Percentiles rank a stretch among this genome's conserved stretches.
phyloP scores from a whole-genome alignment of 805 yeast genomes.

The Huiozyma sinensis region DNA sequence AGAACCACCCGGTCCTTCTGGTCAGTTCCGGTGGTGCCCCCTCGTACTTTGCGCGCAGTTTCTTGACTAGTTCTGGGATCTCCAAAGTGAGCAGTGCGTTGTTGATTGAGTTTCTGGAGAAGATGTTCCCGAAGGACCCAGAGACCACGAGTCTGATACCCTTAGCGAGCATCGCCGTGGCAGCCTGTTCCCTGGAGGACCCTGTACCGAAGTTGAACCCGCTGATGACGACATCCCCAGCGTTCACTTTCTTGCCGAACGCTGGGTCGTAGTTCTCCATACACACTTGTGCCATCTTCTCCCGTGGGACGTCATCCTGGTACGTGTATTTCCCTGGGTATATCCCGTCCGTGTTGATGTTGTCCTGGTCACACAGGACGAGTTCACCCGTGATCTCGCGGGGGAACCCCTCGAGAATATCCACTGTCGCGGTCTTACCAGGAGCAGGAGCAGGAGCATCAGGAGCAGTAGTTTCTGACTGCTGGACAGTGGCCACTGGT shows the following conservation, averaged over 20 bases:
- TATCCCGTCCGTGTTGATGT: constrained; percentile 95
- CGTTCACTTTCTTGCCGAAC: constrained; percentile 66
- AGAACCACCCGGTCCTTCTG: constrained; percentile 87
- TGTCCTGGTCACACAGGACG: constrained; percentile 92
- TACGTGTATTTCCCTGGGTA: constrained; percentile 98
- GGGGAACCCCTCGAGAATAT: constrained; percentile 86
- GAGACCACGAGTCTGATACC: constrained; percentile 89
- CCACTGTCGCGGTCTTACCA: constrained; percentile 37
- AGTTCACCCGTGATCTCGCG: constrained; percentile 78
- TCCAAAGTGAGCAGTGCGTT: constrained; percentile 91
- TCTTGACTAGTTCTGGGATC: constrained; percentile 74
- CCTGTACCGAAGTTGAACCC: constrained; percentile 98
- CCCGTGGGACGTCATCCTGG: constrained; percentile 92
- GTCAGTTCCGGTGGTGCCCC: constrained; percentile 60
- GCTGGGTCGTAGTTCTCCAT: constrained; percentile 97
- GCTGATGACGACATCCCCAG: constrained; percentile 82
- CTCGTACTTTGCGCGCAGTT: constrained; percentile 59
- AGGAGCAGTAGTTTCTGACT: constrained; percentile 12
- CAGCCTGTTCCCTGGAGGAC: constrained; percentile 97
- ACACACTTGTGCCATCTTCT: constrained; percentile 97
- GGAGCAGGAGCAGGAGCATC: constrained; percentile 29
- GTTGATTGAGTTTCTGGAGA: constrained; percentile 91
- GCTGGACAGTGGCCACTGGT: not conserved
- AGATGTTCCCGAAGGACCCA: constrained; percentile 95
- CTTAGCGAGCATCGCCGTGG: constrained; percentile 92